Conservation (phyloP, 148 eudicot species). For the Chenopodium berlandieri region DNA sequence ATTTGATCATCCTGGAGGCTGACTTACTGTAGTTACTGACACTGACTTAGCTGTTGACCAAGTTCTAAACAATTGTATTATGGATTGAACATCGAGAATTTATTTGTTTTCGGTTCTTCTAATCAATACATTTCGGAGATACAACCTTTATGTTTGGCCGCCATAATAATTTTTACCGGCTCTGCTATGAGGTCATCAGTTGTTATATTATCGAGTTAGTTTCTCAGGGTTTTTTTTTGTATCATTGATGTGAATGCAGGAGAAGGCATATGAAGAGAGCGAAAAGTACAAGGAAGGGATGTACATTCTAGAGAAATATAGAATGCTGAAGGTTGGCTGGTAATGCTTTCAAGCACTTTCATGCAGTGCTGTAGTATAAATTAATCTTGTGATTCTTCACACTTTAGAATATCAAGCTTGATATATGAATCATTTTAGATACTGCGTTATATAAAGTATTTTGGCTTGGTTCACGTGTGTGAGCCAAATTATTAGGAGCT, state of each 20-base stretch:
- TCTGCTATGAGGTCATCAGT: background rate
- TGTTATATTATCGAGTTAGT: background rate
- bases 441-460: too few relatives aligned
- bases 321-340: conserved; percentile 23
- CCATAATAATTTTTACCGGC: background rate
- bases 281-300: conserved; percentile 27
- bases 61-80: background rate
- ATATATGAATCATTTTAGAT: background rate
- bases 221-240: too few relatives aligned
- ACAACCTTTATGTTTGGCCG: too few relatives aligned
- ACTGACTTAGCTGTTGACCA: background rate
- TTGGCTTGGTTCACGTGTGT: too few relatives aligned
- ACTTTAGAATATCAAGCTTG: background rate
- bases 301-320: conserved; percentile 26
- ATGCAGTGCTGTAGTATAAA: background rate
- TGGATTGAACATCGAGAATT: too few relatives aligned
- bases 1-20: too few relatives aligned
- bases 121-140: too few relatives aligned
- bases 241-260: conserved; percentile 15
- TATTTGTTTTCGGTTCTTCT: too few relatives aligned
- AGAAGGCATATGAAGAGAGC: conserved; percentile 23
- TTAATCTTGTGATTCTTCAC: background rate
- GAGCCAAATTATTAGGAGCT: too few relatives aligned
- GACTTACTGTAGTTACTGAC: background rate
- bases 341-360: background rate